Conservation (phyloP, 768 basidiomycete species). For the Amanita thiersii region DNA sequence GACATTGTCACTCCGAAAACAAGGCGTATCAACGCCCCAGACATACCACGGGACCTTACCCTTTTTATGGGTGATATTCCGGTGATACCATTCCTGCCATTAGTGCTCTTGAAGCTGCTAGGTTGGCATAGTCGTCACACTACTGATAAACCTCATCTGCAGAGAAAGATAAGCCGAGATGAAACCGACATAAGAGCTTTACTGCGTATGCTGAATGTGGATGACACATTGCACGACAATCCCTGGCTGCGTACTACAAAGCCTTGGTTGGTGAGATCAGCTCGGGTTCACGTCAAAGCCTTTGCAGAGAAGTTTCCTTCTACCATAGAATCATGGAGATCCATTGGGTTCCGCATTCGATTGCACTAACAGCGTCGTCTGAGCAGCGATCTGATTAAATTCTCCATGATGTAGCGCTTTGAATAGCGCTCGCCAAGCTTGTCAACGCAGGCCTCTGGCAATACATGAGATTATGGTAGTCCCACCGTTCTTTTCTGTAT, state of each 20-base stretch:
- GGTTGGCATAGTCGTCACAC: slow-evolving; percentile 24
- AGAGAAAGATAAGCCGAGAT: slow-evolving; percentile 28
- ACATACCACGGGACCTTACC: slow-evolving; percentile 10
- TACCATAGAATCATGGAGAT: slow-evolving; percentile 13
- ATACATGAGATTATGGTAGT: too few species aligned
- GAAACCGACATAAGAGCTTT: too few species aligned
- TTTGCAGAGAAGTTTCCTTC: slow-evolving; percentile 16
- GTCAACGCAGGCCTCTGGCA: too few species aligned
- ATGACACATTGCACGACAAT: too few species aligned
- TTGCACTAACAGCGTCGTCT: too few species aligned
- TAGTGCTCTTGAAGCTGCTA: slow-evolving; percentile 25
- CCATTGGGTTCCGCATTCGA: slow-evolving; percentile 17
- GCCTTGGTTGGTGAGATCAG: slow-evolving; percentile 19
- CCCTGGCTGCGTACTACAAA: too few species aligned
- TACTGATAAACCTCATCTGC: slow-evolving; percentile 18
- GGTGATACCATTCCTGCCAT: slow-evolving; percentile 21
- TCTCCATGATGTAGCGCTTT: too few species aligned
- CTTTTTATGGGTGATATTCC: too few species aligned
- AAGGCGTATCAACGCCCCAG: slow-evolving; percentile 19
- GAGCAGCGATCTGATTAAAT: too few species aligned
- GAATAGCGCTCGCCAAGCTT: too few species aligned
- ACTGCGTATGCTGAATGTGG: too few species aligned
- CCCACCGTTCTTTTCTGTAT: too few species aligned
- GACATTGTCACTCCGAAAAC: slow-evolving; percentile 26
- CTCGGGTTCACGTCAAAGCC: slow-evolving; percentile 15